Evolutionary conservation across 768 basidiomycete species (phyloP).

Genomic region (Pulveroboletus sp.): DNA sequence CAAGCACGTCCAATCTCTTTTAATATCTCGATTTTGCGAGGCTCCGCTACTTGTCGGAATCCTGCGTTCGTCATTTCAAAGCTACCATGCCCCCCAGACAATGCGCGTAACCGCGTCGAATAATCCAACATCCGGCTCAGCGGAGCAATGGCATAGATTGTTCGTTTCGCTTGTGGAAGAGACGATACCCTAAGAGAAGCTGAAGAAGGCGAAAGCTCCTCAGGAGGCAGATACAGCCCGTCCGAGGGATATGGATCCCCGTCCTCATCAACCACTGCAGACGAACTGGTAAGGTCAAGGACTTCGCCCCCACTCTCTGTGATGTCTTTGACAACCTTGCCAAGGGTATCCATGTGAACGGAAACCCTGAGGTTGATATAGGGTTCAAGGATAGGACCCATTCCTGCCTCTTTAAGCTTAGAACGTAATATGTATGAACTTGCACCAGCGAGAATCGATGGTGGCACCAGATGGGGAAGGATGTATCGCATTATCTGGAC

Average conservation of each 20-base stretch:
- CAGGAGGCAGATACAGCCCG: slow-evolving; percentile 71
- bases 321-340: slow-evolving; percentile 79
- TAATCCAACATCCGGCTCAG: slow-evolving; percentile 82
- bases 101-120: slow-evolving; percentile 67
- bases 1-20: slow-evolving; percentile 74
- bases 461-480: slow-evolving; percentile 38
- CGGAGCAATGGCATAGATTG: slow-evolving; percentile 68
- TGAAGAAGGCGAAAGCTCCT: slow-evolving; percentile 70
- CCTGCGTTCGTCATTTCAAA: slow-evolving; percentile 81
- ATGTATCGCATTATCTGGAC: slow-evolving; percentile 48
- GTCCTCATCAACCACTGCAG: slow-evolving; percentile 36
- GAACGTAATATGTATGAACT: slow-evolving; percentile 60
- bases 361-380: slow-evolving; percentile 66
- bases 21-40: slow-evolving; percentile 66
- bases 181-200: slow-evolving; percentile 28
- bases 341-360: slow-evolving; percentile 61
- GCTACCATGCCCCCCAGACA: slow-evolving; percentile 76
- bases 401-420: slow-evolving; percentile 54
- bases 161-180: slow-evolving; percentile 48
- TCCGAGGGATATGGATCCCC: slow-evolving; percentile 47
- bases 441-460: slow-evolving; percentile 62
- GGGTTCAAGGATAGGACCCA: slow-evolving; percentile 77
- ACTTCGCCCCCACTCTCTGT: slow-evolving; percentile 81
- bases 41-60: slow-evolving; percentile 60
- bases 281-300: slow-evolving; percentile 48